Base-by-base conservation (phyloP, 2,329 filamentous ascomycete genomes). In the Epichloe hybrida region DNA sequence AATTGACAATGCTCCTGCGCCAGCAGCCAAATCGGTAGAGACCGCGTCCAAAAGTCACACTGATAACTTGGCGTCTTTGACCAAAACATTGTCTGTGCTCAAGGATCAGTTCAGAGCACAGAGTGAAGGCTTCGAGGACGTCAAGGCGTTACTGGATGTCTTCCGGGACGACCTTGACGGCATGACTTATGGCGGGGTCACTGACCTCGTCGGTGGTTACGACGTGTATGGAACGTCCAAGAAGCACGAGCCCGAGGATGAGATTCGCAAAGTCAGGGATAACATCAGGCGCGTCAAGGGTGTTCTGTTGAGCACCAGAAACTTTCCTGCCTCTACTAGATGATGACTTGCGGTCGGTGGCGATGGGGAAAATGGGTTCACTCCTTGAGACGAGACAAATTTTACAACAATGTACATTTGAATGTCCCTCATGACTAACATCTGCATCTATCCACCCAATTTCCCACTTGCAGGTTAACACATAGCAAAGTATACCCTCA, bases 241-340 rank as follows among this genome's bases (percentile, higher is more conserved):
- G 34, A 71, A 64, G 56, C 65, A 66, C 47, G 80, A 80, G 58
- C 75, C 76, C 34, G 76, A 81, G 54, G 86, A 91, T 65, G 84
- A 86, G 66, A 81, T 88, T 58, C 80, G 80, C 55, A 80, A 78
- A 61, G 73, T 86, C 20, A 86, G 86, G 68, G 80, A 80, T 56
- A 86, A 84, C 54, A 90, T 94, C 48, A 72, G 87, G 56, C 77
- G 84, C 51, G 79, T 93, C 41, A 94, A 94, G 70, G 87, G 87
- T 1, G 78, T 88, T 11, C 69, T 93, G 57, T 66, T 94, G 51
- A 88, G 81, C 60, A 79, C 86, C 4, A 79, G 84, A 59, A 86
- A 80, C 59, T 91, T 91, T 57, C 84, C 82, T n/a, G 59, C 67
- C 3, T 69, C 69, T 39, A 61, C 67, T 36, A 62, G 62, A 55